A percentile compares a stretch with the other conserved stretches of the same genome.
phyloP scores from a whole-genome alignment of 164 flowering plant genomes.

The Taxillus chinensis region DNA sequence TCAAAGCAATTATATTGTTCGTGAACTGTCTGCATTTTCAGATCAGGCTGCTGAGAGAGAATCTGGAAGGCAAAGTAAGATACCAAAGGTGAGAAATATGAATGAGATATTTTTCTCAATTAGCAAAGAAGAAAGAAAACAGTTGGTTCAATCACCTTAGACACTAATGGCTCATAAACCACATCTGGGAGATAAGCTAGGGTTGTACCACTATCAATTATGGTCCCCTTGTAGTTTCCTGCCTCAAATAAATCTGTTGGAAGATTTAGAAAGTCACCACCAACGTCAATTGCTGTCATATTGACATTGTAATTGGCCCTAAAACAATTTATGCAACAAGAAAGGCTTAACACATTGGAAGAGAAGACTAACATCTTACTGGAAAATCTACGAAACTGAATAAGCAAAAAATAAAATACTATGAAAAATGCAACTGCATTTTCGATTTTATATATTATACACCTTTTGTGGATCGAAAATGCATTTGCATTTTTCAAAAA shows the following conservation, averaged over 20 bases:
- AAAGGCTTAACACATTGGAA: not conserved
- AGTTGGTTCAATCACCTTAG: slow-evolving; percentile 22
- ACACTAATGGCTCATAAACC: slow-evolving; percentile 40
- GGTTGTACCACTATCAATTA: slow-evolving; percentile 76
- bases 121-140: not conserved
- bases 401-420: too few species aligned
- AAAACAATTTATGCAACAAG: slow-evolving; percentile 7
- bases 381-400: too few species aligned
- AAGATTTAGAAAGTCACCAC: slow-evolving; percentile 29
- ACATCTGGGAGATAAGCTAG: slow-evolving; percentile 64
- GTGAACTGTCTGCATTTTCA: slow-evolving; percentile 41
- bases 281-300: slow-evolving; percentile 61
- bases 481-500: too few species aligned
- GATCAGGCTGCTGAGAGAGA: slow-evolving; percentile 37
- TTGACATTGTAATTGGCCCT: slow-evolving; percentile 69
- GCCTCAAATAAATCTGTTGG: slow-evolving; percentile 30
- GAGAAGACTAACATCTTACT: too few species aligned
- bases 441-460: too few species aligned
- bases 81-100: not conserved
- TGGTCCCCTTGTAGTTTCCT: slow-evolving; percentile 41
- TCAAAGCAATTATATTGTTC: slow-evolving; percentile 56
- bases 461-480: too few species aligned
- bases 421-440: too few species aligned
- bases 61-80: slow-evolving; percentile 26
- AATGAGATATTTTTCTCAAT: slow-evolving; percentile 1